A percentile compares a stretch with the other conserved stretches of the same genome.
These are phyloP conservation scores for Sporothrix inflata DNA, from an alignment of 2,329 filamentous ascomycete species.

Conservation along the genomic window DNA sequence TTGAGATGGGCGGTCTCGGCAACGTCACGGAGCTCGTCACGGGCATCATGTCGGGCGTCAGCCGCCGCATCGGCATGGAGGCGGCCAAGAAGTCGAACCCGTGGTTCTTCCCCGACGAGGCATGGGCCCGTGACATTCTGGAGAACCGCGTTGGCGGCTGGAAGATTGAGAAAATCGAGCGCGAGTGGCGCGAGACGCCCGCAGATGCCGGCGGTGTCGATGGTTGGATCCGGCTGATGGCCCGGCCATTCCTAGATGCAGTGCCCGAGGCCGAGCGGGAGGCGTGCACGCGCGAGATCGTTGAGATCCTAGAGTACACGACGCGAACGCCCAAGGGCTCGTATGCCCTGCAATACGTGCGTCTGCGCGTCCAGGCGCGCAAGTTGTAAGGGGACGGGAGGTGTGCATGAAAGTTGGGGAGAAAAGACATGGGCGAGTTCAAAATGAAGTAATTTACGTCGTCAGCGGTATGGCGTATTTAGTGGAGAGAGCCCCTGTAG, in stretches of 20 bases:
- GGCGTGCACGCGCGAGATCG: conserved; percentile 56
- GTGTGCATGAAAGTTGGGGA: background rate
- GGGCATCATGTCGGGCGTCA: conserved; percentile 58
- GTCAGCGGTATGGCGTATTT: background rate
- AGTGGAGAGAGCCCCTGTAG: background rate
- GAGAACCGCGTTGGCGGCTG: conserved; percentile 52
- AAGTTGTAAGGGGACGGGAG: conserved; percentile 29
- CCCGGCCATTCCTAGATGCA: conserved; percentile 59
- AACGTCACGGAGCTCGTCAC: conserved; percentile 67
- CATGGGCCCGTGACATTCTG: conserved; percentile 54
- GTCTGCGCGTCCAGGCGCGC: conserved; percentile 38
- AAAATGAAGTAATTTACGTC: conserved; percentile 2
- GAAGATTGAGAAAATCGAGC: conserved; percentile 57
- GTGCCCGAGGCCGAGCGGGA: conserved; percentile 54
- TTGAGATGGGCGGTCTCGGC: conserved; percentile 73
- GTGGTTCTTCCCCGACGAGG: conserved; percentile 73
- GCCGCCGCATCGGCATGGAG: conserved; percentile 55
- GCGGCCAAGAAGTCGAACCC: conserved; percentile 57
- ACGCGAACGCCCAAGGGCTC: conserved; percentile 61
- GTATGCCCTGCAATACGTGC: conserved; percentile 58
- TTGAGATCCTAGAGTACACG: conserved; percentile 57
- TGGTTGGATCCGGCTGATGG: conserved; percentile 69
- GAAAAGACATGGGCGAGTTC: background rate
- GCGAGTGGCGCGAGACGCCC: conserved; percentile 66
- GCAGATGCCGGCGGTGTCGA: conserved; percentile 62